These are phyloP conservation scores for Aspergillus proliferans DNA, from an alignment of 2,329 filamentous ascomycete genomes.

Conservation along the genomic window DNA sequence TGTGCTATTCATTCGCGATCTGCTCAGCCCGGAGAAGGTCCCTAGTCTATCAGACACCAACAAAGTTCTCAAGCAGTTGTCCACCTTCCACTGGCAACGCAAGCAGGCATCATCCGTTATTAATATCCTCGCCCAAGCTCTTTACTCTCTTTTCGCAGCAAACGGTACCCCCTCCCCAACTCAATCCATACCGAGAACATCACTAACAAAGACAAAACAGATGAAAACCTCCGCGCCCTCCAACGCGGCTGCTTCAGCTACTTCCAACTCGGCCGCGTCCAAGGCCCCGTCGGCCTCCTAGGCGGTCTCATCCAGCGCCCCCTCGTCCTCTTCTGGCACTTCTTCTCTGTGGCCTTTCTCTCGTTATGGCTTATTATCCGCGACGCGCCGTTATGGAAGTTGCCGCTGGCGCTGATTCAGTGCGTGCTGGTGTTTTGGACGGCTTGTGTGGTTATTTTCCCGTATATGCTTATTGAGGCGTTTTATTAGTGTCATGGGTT, in stretches of 20 bases:
- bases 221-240: conserved; percentile 67
- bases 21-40: conserved; percentile 64
- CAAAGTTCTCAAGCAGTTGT: conserved; percentile 63
- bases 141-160: conserved; percentile 88
- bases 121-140: conserved; percentile 93
- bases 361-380: conserved; percentile 66
- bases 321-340: conserved; percentile 76
- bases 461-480: conserved; percentile 68
- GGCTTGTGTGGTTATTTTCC: conserved; percentile 74
- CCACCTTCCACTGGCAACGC: conserved; percentile 76
- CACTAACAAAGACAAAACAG: conserved; percentile 24
- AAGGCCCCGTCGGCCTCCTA: conserved; percentile 74
- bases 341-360: conserved; percentile 87
- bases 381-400: conserved; percentile 46
- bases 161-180: conserved; percentile 43
- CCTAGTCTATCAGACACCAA: conserved; percentile 62
- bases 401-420: conserved; percentile 61
- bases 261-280: conserved; percentile 68
- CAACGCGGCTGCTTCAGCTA: conserved; percentile 90
- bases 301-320: conserved; percentile 75
- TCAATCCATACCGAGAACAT: not conserved
- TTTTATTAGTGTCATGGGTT: conserved; percentile 12
- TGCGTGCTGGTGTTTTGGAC: conserved; percentile 69
- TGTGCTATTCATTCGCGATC: conserved; percentile 66
- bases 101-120: conserved; percentile 80